phyloP scores from a whole-genome alignment of 257 asterid species.

The Scutellaria baicalensis region DNA sequence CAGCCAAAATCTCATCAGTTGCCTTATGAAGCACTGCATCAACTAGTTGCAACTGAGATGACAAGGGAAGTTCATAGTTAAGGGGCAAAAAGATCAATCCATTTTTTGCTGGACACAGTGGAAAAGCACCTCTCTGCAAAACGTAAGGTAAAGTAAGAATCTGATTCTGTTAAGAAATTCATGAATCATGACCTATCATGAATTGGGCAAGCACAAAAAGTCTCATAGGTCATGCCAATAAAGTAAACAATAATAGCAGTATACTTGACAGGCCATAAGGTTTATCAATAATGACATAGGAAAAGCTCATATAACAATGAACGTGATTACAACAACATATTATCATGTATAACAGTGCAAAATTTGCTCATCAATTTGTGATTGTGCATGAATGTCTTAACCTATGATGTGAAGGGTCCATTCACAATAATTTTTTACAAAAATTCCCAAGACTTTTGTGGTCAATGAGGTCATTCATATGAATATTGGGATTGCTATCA shows the following conservation, averaged over 20 bases:
- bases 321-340: not conserved
- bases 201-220: not conserved
- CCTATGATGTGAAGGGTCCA: slow-evolving; percentile 6
- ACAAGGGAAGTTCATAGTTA: slow-evolving; percentile 51
- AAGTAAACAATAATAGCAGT: not conserved
- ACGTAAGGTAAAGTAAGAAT: slow-evolving; percentile 9
- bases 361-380: not conserved
- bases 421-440: not conserved
- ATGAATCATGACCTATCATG: not conserved
- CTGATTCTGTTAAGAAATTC: slow-evolving; percentile 10
- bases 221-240: not conserved
- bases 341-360: not conserved
- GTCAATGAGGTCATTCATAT: not conserved
- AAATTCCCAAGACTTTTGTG: not conserved
- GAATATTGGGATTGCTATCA: not conserved
- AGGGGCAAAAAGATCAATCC: slow-evolving; percentile 86
- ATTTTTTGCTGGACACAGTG: slow-evolving; percentile 61
- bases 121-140: slow-evolving; percentile 97
- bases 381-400: not conserved
- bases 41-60: slow-evolving; percentile 70
- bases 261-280: not conserved
- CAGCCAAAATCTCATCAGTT: slow-evolving; percentile 84
- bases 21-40: slow-evolving; percentile 90
- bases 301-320: not conserved
- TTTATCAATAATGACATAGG: not conserved